These are phyloP conservation scores for Trichoderma erinaceum DNA, from an alignment of 495 filamentous ascomycete genomes.

Conservation along the genomic window DNA sequence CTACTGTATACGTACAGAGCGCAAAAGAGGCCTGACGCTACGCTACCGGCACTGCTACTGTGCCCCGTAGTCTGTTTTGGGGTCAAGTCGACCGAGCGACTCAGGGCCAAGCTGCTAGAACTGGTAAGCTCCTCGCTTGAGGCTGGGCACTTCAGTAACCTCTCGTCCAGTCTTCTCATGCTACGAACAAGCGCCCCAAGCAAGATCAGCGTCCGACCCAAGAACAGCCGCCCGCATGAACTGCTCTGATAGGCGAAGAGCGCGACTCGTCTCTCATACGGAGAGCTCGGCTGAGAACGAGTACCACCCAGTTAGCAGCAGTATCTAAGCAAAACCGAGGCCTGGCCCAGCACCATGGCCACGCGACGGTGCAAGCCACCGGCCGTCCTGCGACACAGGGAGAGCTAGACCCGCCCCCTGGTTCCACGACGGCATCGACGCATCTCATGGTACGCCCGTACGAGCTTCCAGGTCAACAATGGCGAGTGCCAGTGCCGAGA, in stretches of 20 bases:
- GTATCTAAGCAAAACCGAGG: background rate
- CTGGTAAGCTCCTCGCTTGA: background rate
- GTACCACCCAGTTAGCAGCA: no score
- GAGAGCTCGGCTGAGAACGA: background rate
- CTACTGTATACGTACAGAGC: no score
- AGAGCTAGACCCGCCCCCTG: conserved; percentile 8
- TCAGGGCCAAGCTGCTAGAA: background rate
- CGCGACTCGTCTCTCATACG: background rate
- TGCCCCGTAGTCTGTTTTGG: background rate
- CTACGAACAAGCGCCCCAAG: background rate
- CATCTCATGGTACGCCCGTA: background rate
- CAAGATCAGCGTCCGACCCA: background rate
- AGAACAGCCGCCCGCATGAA: background rate
- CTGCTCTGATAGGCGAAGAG: conserved; percentile 3
- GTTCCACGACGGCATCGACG: conserved; percentile 10
- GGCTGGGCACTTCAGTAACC: background rate
- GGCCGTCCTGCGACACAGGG: conserved; percentile 4
- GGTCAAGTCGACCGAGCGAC: background rate
- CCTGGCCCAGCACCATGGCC: background rate
- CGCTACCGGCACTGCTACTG: background rate
- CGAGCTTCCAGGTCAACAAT: background rate
- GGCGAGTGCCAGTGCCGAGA: background rate
- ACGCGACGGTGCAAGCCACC: conserved; percentile 10
- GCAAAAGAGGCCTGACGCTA: background rate
- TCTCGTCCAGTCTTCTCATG: background rate